Base-by-base conservation (phyloP, 2,329 filamentous ascomycete genomes). In the Aspergillus pseudoglaucus region DNA sequence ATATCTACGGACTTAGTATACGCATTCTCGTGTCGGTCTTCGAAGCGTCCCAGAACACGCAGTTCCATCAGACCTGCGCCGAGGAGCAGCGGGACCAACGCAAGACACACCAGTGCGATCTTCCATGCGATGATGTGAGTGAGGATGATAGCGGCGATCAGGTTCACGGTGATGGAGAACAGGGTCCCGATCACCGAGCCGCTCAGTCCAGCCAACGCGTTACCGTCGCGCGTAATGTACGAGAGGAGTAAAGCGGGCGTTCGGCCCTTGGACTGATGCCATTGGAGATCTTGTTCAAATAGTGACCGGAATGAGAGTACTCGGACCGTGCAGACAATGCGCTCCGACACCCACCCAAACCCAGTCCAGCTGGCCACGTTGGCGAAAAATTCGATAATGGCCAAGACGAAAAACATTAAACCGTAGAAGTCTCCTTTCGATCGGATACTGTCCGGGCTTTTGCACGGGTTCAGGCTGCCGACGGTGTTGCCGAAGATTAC, bases 81-180 rank as follows among this genome's bases (percentile, higher is more conserved):
- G 0, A 90, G 71, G 12, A 88, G 75, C 2, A 89, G 65, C 0
- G 86, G 87, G 0, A 89, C 80, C 1, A 80, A 77, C 0, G 84
- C 78, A 3, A 90, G 73, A 45, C 83, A 82, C 2, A 89, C 85
- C 10, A 90, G 70, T 1, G 85, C 83, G 52, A 90, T 88, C 59
- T 82, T 85, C 86, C 86, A 90, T 4, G 83, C 83, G 30, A 89
- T 72, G 30, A 86, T 78, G 53, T 86, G 83, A 0, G 84, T 81
- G 6, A 88, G 66, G 18, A 85, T 77, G 46, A 88, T 79, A 3
- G 82, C 84, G 1, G 78, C 80, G 6, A 88, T 51, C 39, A 88
- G 78, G 62, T 85, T 88, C 51, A 88, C 77, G 2, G 78, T 54
- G 14, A 85, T 83, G 1, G 84, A 82, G 46, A 88, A 78, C 6